Evolutionary conservation across 345 rosid genomes (phyloP).

Genomic region (Luvunga scandens): DNA sequence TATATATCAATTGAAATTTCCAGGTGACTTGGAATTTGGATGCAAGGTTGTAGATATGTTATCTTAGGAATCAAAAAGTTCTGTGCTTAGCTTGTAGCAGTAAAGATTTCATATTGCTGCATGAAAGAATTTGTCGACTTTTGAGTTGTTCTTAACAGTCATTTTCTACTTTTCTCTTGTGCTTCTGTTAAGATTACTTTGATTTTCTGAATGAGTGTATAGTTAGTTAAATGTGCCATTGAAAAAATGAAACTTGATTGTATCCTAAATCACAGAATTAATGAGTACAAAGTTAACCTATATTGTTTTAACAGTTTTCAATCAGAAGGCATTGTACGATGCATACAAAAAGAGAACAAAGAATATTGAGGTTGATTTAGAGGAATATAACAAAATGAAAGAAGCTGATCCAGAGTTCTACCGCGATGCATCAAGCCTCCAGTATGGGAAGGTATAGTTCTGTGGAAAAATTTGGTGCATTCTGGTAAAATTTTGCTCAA

Average conservation of each 20-base stretch:
- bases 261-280: neutral
- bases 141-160: neutral
- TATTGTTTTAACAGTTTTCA: conserved; percentile 57
- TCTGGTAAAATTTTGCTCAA: neutral
- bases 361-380: conserved; percentile 68
- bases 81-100: neutral
- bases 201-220: neutral
- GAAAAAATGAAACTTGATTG: neutral
- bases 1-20: neutral
- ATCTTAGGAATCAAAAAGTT: neutral
- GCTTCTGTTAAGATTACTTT: neutral
- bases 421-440: conserved; percentile 91
- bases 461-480: conserved; percentile 1
- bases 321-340: conserved; percentile 80
- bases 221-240: neutral
- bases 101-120: neutral
- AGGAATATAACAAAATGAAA: conserved; percentile 90
- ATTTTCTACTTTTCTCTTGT: neutral
- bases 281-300: conserved; percentile 10
- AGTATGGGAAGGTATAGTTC: conserved; percentile 73
- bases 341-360: conserved; percentile 88
- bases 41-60: neutral
- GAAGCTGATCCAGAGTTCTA: conserved; percentile 98
- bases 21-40: neutral
- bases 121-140: neutral